Evolutionary conservation across 2,329 filamentous ascomycete species (phyloP), one percentile per base, ranked within the genome.

Genomic region (Neofusicoccum umdonicola): DNA sequence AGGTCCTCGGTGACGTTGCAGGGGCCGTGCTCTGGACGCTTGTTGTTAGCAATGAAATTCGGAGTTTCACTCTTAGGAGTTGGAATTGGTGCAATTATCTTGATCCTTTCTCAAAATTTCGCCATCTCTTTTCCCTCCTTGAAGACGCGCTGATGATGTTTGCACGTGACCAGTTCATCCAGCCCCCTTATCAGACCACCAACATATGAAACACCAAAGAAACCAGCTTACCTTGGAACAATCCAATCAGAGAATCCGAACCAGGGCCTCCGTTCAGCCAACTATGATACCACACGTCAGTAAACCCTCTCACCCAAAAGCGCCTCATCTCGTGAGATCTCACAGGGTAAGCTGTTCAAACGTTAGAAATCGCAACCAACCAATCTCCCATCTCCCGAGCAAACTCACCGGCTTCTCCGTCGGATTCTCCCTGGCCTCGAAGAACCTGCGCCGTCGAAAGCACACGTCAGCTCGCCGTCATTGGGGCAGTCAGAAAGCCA

Each of bases 391-490:
- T 13, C 15, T 3, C 39, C 3, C 27, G 5, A 41, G 15, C 44
- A 27, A n/a, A 34, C 50, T 56, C 35, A 63, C 61, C 48, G 61
- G 61, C 61, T 52, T 54, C 31, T 56, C 70, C 9, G 62, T 50
- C 0, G 79, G 80, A 65, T 81, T 77, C 54, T 81, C 77, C 15
- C 82, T 75, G 6, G 80, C 76, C 69, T 83, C 81, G 60, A 83
- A 83, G 67, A 81, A 31, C 27, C 27, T 31, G 27, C 27, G 27
- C 4, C 27, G 7, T 7, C 1, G 27, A 31, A 7, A 7, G 27
- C 27, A 31, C 7, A 31, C 27, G 27, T 31, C 27, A 31, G 27
- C 27, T 31, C 27, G 7, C 4, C 27, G 7, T 31, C 27, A 31
- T 7, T 31, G 4, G 4, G 4, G 27, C 27, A 7, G 7, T 31